Percentiles rank a stretch among this genome's conserved stretches.
Conservation (phyloP, 2,329 filamentous ascomycete genomes). For the Botryosphaeria dothidea region DNA sequence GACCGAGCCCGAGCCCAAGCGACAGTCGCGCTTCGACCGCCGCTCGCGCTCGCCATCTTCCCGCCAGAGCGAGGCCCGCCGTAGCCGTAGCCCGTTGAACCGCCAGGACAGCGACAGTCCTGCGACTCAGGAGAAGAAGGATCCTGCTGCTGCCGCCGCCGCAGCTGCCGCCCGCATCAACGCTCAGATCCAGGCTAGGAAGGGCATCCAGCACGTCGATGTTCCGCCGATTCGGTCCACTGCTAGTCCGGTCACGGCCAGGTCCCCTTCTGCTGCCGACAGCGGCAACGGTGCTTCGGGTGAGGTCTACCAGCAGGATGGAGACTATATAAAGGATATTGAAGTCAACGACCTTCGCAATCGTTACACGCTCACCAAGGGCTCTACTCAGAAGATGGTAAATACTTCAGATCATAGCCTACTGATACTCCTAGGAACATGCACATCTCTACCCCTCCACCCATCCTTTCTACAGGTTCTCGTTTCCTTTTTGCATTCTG, state of each 20-base stretch:
- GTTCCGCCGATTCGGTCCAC: slow-evolving; percentile 73
- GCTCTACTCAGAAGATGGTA: slow-evolving; percentile 99
- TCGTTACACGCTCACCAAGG: slow-evolving; percentile 95
- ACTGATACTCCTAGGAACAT: slow-evolving; percentile 59
- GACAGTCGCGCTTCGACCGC: slow-evolving; percentile 79
- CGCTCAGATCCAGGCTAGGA: slow-evolving; percentile 60
- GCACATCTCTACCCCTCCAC: slow-evolving; percentile 5
- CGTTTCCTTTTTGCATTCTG: slow-evolving; percentile 24
- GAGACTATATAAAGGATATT: slow-evolving; percentile 98
- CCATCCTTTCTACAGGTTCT: slow-evolving; percentile 24
- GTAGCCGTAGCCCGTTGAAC: slow-evolving; percentile 79
- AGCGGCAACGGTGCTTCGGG: slow-evolving; percentile 55
- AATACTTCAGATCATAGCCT: slow-evolving; percentile 71
- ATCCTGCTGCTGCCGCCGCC: slow-evolving; percentile 78
- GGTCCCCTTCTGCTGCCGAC: slow-evolving; percentile 56
- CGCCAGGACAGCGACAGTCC: slow-evolving; percentile 52
- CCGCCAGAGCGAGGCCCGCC: slow-evolving; percentile 64
- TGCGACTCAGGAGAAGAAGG: slow-evolving; percentile 51
- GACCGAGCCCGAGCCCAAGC: slow-evolving; percentile 76
- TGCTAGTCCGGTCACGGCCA: slow-evolving; percentile 52
- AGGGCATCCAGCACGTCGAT: slow-evolving; percentile 86
- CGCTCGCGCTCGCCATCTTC: slow-evolving; percentile 80
- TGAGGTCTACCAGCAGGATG: slow-evolving; percentile 92
- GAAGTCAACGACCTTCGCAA: slow-evolving; percentile 98
- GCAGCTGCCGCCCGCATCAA: slow-evolving; percentile 65